Percentiles rank a stretch among this genome's conserved stretches.
phyloP scores from a whole-genome alignment of 768 basidiomycete species.

The Trametes elegans region DNA sequence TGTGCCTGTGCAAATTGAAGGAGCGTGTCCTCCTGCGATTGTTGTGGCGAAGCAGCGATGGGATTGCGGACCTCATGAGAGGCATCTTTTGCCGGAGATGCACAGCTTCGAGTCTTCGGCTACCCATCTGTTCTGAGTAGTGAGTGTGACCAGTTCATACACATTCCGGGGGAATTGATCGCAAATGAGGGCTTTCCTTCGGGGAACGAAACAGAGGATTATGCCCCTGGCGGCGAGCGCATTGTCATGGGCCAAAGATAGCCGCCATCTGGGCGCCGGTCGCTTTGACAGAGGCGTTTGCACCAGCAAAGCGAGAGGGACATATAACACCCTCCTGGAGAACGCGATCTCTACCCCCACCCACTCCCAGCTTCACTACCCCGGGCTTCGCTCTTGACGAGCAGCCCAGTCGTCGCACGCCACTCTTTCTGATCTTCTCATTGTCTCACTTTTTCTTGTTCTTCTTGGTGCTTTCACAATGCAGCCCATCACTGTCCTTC shows the following conservation, averaged over 20 bases:
- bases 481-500: not conserved
- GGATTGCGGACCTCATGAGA: too few species aligned
- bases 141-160: too few species aligned
- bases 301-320: not conserved
- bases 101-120: not conserved
- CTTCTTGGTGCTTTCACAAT: not conserved
- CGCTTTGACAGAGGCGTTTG: not conserved
- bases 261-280: not conserved
- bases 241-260: not conserved
- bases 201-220: too few species aligned
- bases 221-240: not conserved
- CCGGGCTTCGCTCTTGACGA: conserved; percentile 20
- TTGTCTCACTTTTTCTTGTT: not conserved
- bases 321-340: not conserved
- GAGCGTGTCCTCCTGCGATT: too few species aligned
- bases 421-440: not conserved
- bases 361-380: not conserved
- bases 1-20: too few species aligned
- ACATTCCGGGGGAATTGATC: not conserved
- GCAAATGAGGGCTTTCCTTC: not conserved
- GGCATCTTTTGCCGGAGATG: too few species aligned
- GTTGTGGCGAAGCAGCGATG: too few species aligned
- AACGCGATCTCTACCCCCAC: not conserved
- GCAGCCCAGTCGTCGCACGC: conserved; percentile 6
- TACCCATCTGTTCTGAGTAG: too few species aligned